A percentile compares a stretch with the other conserved stretches of the same genome.
These are phyloP conservation scores for Dimocarpus longan DNA, from an alignment of 345 rosid genomes.

Conservation along the genomic window DNA sequence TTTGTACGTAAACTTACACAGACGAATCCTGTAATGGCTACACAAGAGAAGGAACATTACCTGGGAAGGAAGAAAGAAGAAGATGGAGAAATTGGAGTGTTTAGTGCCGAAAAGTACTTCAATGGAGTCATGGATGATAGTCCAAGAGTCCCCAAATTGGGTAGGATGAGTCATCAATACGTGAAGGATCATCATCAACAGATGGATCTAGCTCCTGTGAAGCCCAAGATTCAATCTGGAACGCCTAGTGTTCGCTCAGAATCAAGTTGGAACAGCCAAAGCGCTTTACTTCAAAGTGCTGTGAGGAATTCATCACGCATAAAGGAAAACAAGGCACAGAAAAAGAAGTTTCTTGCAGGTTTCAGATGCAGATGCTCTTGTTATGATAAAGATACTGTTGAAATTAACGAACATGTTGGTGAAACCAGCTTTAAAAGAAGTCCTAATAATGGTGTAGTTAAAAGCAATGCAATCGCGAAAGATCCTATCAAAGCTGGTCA, in stretches of 20 bases:
- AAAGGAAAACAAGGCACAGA: slow-evolving; percentile 32
- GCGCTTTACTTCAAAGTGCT: slow-evolving; percentile 33
- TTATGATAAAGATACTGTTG: slow-evolving; percentile 54
- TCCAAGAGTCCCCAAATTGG: slow-evolving; percentile 36
- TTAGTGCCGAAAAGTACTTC: slow-evolving; percentile 86
- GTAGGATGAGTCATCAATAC: slow-evolving; percentile 19
- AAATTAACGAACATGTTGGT: slow-evolving; percentile 44
- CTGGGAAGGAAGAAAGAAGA: slow-evolving; percentile 42
- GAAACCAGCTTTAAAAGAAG: slow-evolving; percentile 45
- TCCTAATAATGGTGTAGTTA: slow-evolving; percentile 24
- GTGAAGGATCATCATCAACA: slow-evolving; percentile 18
- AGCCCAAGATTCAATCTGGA: slow-evolving; percentile 35
- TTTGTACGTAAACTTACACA: slow-evolving; percentile 36
- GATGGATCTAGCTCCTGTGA: slow-evolving; percentile 23
- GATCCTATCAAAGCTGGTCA: slow-evolving; percentile 15
- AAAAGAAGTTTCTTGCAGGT: slow-evolving; percentile 56
- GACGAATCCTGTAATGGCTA: slow-evolving; percentile 17
- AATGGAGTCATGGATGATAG: slow-evolving; percentile 56
- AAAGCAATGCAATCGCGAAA: slow-evolving; percentile 20
- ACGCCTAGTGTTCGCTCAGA: slow-evolving; percentile 57
- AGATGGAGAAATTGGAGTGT: slow-evolving; percentile 75
- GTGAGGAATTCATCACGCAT: slow-evolving; percentile 14
- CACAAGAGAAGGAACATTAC: slow-evolving; percentile 24
- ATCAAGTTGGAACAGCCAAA: slow-evolving; percentile 72
- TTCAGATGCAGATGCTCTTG: slow-evolving; percentile 69